Evolutionary conservation across 176 grass and related monocot species (phyloP), one percentile per base, ranked within the genome.

Genomic region (Oryza punctata): DNA sequence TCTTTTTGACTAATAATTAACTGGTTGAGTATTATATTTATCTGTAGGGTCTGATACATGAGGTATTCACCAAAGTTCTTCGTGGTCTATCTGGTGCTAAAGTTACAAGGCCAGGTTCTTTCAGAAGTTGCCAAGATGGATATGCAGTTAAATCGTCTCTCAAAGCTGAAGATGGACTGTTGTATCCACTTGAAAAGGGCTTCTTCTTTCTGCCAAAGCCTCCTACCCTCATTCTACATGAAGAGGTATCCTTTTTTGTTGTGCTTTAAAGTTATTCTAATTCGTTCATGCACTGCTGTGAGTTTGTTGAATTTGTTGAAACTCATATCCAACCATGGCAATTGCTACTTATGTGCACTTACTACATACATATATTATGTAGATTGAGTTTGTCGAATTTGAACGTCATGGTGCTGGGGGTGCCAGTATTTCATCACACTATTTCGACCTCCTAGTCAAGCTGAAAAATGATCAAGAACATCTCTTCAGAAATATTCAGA

Each of bases 61-160:
- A 99, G 65, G 91, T 99, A 52, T 99, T 99, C 79, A 93, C 91
- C 79, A 96, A 90, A 88, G 77, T 92, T 33, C 90, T 99, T 78
- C 93, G 93, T 76, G 96, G 96, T 69, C 75, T 99, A 87, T 99
- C 96, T 84, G 93, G 93, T 81, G 87, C 89, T 45, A 99, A 94
- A 84, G 96, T 99, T 46, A 99, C 96, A 77, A 94, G 96, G 66
- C 93, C 91, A n/a, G 93, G 91, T 60, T 84, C 87, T 57, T 99
- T 99, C 75, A 92, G 93, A 72, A 99, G 91, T 83, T 91, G 80
- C 83, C 89, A 96, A 83, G 89, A 90, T 90, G 96, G 96, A 74
- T 99, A 99, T 85, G 96, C 96, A 85, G 96, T 99, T 78, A 99
- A 99, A 92, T 99, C 96, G 59, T 99, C 96, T 78, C 89, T 99